Evolutionary conservation across 2,329 filamentous ascomycete genomes (phyloP).

Genomic region (Alternaria hordeiaustralica): DNA sequence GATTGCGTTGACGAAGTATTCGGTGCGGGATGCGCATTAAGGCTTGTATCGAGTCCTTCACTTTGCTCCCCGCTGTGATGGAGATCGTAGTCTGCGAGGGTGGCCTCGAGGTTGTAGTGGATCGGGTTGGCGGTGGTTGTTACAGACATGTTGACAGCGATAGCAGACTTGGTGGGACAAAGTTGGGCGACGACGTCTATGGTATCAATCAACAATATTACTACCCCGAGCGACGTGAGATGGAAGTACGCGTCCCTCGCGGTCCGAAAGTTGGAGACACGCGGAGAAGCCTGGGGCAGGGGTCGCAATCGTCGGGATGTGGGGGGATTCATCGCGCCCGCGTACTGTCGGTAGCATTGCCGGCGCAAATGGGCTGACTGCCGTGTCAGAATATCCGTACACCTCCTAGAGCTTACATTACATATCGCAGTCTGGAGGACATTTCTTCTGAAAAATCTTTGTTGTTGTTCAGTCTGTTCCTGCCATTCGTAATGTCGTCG

Average conservation of each 20-base stretch:
- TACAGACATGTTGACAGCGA: slow-evolving; percentile 48
- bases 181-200: background rate
- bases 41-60: slow-evolving; percentile 31
- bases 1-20: slow-evolving; percentile 28
- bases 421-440: slow-evolving; percentile 1
- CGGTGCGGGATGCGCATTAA: slow-evolving; percentile 37
- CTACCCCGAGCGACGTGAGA: background rate
- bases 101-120: slow-evolving; percentile 44
- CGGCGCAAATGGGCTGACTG: background rate
- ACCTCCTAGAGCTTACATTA: slow-evolving; percentile 7
- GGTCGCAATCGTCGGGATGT: slow-evolving; percentile 22
- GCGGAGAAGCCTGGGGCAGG: slow-evolving; percentile 11
- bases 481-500: slow-evolving; percentile 16
- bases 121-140: slow-evolving; percentile 53
- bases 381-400: background rate
- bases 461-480: background rate
- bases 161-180: background rate
- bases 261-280: slow-evolving; percentile 1
- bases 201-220: background rate
- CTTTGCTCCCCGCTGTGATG: slow-evolving; percentile 52
- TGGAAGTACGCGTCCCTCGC: background rate
- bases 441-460: background rate
- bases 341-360: background rate
- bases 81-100: slow-evolving; percentile 57
- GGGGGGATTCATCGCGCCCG: slow-evolving; percentile 7